These are phyloP conservation scores for Teratosphaeriaceae sp. DNA, from an alignment of 2,329 filamentous ascomycete genomes.

Conservation along the genomic window DNA sequence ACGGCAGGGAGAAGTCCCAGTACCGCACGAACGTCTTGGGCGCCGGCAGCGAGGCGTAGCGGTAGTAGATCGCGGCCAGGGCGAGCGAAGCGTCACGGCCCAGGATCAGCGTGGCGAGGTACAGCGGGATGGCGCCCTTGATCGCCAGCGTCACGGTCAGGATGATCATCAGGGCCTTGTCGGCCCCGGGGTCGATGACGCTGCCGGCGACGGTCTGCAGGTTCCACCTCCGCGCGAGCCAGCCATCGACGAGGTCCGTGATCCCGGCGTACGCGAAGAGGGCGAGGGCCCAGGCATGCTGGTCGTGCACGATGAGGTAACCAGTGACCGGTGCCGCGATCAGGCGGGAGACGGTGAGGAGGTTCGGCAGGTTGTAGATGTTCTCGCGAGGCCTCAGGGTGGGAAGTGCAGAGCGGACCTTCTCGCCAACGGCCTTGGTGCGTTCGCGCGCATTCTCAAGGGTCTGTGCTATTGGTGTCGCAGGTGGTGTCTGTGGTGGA, in stretches of 20 bases:
- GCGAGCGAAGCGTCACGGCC: slow-evolving; percentile 79
- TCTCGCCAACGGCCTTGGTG: slow-evolving; percentile 23
- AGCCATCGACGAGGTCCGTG: slow-evolving; percentile 89
- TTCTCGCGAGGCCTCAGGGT: slow-evolving; percentile 61
- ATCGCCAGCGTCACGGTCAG: slow-evolving; percentile 77
- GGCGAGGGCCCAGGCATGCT: slow-evolving; percentile 69
- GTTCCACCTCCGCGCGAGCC: slow-evolving; percentile 82
- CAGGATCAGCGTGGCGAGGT: slow-evolving; percentile 83
- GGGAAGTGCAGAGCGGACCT: slow-evolving; percentile 26
- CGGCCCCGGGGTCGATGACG: slow-evolving; percentile 93
- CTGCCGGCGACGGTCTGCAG: slow-evolving; percentile 90
- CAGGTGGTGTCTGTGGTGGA: not conserved
- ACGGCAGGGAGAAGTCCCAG: slow-evolving; percentile 94
- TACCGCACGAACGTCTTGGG: slow-evolving; percentile 90
- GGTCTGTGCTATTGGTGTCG: slow-evolving; percentile 17
- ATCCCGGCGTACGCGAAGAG: slow-evolving; percentile 90
- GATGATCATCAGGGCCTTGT: slow-evolving; percentile 93
- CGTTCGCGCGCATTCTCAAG: slow-evolving; percentile 22
- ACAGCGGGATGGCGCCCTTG: slow-evolving; percentile 76
- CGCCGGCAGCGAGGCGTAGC: slow-evolving; percentile 86
- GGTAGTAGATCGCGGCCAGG: slow-evolving; percentile 86
- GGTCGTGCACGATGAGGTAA: slow-evolving; percentile 79
- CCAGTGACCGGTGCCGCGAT: slow-evolving; percentile 77
- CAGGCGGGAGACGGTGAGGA: slow-evolving; percentile 82
- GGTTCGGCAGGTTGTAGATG: slow-evolving; percentile 94